Conservation (phyloP, 2,329 filamentous ascomycete genomes). For the Cercospora sesami region DNA sequence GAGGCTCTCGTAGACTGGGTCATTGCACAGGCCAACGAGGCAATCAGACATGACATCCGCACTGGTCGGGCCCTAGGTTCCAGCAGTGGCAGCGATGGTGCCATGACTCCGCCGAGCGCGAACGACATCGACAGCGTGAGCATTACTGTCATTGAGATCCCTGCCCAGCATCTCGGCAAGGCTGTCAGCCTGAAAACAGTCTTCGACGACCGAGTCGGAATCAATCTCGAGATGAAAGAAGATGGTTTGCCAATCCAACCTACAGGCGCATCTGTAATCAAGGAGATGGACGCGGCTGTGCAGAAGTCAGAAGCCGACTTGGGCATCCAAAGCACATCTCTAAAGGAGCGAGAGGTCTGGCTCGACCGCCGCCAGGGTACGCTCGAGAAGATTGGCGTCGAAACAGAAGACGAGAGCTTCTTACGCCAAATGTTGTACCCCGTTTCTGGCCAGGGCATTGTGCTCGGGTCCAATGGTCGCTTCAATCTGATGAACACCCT, state of each 20-base stretch:
- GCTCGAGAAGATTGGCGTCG: slow-evolving; percentile 81
- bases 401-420: slow-evolving; percentile 79
- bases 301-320: slow-evolving; percentile 74
- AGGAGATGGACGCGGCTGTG: slow-evolving; percentile 84
- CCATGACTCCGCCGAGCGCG: slow-evolving; percentile 60
- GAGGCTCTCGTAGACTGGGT: slow-evolving; percentile 96
- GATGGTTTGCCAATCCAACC: slow-evolving; percentile 78
- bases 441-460: slow-evolving; percentile 72
- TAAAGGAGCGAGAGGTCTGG: slow-evolving; percentile 72
- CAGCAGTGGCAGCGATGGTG: slow-evolving; percentile 63
- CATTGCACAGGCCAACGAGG: slow-evolving; percentile 79
- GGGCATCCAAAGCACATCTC: slow-evolving; percentile 67
- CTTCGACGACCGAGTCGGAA: slow-evolving; percentile 89
- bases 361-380: slow-evolving; percentile 79
- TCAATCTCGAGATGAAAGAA: slow-evolving; percentile 96
- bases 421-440: slow-evolving; percentile 80
- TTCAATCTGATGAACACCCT: slow-evolving; percentile 75
- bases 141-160: slow-evolving; percentile 84
- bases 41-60: slow-evolving; percentile 74
- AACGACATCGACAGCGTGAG: slow-evolving; percentile 81
- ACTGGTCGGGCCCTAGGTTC: slow-evolving; percentile 66
- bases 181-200: slow-evolving; percentile 85
- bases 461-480: slow-evolving; percentile 73
- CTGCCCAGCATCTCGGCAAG: slow-evolving; percentile 76
- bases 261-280: slow-evolving; percentile 76